Evolutionary conservation across 2,329 filamentous ascomycete genomes (phyloP), one percentile per base, ranked within the genome.

Genomic region (Rugonectria rugulosa): DNA sequence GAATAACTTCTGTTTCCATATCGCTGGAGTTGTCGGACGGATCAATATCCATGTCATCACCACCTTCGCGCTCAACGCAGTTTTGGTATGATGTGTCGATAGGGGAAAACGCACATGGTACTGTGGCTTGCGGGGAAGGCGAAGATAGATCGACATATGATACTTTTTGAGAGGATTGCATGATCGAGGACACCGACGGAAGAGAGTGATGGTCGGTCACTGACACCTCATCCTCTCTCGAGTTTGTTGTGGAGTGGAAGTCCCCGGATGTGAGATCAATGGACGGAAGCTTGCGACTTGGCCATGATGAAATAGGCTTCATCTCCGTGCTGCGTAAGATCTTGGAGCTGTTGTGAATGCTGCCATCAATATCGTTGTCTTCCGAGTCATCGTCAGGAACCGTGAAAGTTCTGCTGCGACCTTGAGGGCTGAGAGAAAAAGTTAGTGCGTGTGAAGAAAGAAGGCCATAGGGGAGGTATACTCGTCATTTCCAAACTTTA

Each of bases 321-420:
- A 73, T 66, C 17, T 70, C 72, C 34, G 72, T 66, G 36, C 60
- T 52, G 15, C 46, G 59, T n/a, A 73, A 47, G 19, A 71, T 64
- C 23, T 64, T 53, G 12, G 63, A 59, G 49, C 66, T 70, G 29
- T 65, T 62, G 26, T 59, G 54, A 21, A 73, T 61, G 32, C 53
- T 60, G 11, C 59, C 40, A 15, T 70, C 66, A 6, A 71, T 66
- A 6, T 69, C 68, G 23, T 66, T 70, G 20, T 69, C 68, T 27
- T 73, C 70, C 2, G 64, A 55, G 15, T 77, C 75, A 7, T 78
- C 77, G 46, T 80, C 77, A 0, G 78, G 78, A 2, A 80, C 77
- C 27, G 68, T 67, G 44, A 79, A 80, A 19, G 71, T 70, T 34
- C 65, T 67, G 29, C 68, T 68, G 23, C 59, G 65, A 29, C 67